phyloP scores from a whole-genome alignment of 371 early-diverging fungal genomes.

The Mucor saturninus region DNA sequence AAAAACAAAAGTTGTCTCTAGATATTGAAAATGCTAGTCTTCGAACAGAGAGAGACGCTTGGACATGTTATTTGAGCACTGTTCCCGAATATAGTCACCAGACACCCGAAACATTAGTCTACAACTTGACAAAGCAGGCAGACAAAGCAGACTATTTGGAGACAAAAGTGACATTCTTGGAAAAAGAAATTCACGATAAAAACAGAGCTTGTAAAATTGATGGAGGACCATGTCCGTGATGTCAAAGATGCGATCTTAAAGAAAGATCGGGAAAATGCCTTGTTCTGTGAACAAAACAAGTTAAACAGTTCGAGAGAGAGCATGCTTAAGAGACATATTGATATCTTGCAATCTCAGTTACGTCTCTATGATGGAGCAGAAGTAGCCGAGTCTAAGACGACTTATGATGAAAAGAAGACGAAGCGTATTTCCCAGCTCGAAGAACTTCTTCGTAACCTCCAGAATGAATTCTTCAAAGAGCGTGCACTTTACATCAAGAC shows the following conservation, averaged over 20 bases:
- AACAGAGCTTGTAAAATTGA: slow-evolving; percentile 13
- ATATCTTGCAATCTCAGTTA: slow-evolving; percentile 60
- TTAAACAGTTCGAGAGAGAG: slow-evolving; percentile 35
- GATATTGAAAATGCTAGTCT: slow-evolving; percentile 43
- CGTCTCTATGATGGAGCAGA: slow-evolving; percentile 71
- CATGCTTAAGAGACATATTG: slow-evolving; percentile 46
- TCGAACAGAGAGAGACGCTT: slow-evolving; percentile 32
- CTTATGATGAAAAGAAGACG: slow-evolving; percentile 61
- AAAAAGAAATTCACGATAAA: slow-evolving; percentile 17
- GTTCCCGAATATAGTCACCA: slow-evolving; percentile 36
- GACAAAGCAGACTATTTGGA: slow-evolving; percentile 27
- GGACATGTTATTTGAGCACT: slow-evolving; percentile 20
- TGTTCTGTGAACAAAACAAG: slow-evolving; percentile 12
- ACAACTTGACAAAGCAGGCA: slow-evolving; percentile 26
- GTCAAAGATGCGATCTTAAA: slow-evolving; percentile 15
- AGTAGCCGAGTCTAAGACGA: slow-evolving; percentile 39
- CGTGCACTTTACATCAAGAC: not conserved
- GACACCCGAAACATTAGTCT: slow-evolving; percentile 31
- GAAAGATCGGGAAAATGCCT: slow-evolving; percentile 15
- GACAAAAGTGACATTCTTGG: slow-evolving; percentile 19
- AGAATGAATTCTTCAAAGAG: slow-evolving; percentile 2
- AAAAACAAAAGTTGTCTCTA: slow-evolving; percentile 28
- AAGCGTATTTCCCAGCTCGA: slow-evolving; percentile 48
- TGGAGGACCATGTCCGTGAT: slow-evolving; percentile 10
- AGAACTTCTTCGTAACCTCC: slow-evolving; percentile 20